Evolutionary conservation across 2,329 filamentous ascomycete species (phyloP).

Genomic region (Colletotrichum euphorbiae): DNA sequence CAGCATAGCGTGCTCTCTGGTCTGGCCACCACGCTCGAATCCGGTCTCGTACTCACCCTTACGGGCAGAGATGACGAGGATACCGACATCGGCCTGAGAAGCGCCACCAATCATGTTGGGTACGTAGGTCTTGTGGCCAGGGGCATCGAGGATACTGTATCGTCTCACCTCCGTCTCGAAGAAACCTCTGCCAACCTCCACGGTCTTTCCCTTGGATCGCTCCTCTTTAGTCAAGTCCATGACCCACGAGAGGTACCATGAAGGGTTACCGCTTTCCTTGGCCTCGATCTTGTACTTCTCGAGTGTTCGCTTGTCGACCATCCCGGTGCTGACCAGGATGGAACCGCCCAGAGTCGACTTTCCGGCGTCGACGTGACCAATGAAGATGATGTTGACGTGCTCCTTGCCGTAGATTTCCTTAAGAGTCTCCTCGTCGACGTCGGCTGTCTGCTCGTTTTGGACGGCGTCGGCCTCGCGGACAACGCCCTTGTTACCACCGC

Average conservation of each 20-base stretch:
- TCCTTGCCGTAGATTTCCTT: constrained; percentile 97
- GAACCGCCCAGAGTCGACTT: constrained; percentile 96
- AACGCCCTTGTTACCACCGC: constrained; percentile 61
- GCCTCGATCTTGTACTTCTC: constrained; percentile 98
- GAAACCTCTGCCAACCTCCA: constrained; percentile 94
- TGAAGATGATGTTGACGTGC: constrained; percentile 94
- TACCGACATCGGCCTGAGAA: constrained; percentile 92
- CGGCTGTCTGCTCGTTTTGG: constrained; percentile 81
- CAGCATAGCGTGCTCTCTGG: constrained; percentile 95
- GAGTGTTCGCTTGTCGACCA: constrained; percentile 99
- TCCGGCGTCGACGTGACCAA: constrained; percentile 97
- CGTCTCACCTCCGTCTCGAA: constrained; percentile 97
- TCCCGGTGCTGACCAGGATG: constrained; percentile 92
- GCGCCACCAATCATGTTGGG: constrained; percentile 98
- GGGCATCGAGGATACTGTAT: constrained; percentile 97
- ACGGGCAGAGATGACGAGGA: constrained; percentile 93
- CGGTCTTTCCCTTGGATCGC: constrained; percentile 95
- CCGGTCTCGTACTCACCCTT: constrained; percentile 99
- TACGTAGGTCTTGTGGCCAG: constrained; percentile 97
- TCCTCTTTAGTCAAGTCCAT: constrained; percentile 98
- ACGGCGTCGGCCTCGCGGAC: constrained; percentile 83
- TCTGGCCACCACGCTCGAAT: constrained; percentile 96
- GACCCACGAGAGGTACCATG: constrained; percentile 99
- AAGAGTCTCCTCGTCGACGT: constrained; percentile 78
- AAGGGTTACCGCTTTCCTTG: constrained; percentile 95